These are phyloP conservation scores for Gossypium schwendimanii DNA, from an alignment of 441 rosid genomes.

Conservation along the genomic window DNA sequence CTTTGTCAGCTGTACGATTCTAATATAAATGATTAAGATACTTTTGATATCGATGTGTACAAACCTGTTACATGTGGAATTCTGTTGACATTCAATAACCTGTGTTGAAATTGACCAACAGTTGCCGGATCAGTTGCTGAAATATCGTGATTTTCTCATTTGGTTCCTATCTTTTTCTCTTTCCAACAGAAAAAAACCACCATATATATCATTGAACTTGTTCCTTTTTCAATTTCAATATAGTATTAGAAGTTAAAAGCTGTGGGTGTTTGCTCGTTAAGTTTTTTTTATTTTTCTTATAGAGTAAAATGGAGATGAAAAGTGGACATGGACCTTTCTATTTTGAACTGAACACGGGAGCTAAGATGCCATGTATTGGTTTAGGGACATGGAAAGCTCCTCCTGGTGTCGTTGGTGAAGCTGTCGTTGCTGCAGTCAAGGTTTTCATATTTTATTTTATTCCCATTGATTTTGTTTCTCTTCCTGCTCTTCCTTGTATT, in stretches of 20 bases:
- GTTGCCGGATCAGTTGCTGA: slow-evolving; percentile 2
- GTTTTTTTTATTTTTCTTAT: not conserved
- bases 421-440: slow-evolving; percentile 35
- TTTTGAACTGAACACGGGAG: slow-evolving; percentile 46
- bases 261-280: not conserved
- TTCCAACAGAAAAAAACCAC: not conserved
- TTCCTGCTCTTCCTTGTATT: slow-evolving; percentile 3
- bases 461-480: not conserved
- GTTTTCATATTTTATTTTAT: slow-evolving; percentile 14
- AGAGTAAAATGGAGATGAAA: slow-evolving; percentile 22
- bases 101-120: not conserved
- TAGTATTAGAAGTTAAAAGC: not conserved
- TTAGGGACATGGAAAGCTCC: slow-evolving; percentile 52
- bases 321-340: slow-evolving; percentile 10
- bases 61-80: not conserved
- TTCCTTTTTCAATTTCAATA: not conserved
- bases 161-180: not conserved
- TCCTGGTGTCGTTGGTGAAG: slow-evolving; percentile 36
- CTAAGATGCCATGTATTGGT: slow-evolving; percentile 45
- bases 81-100: not conserved
- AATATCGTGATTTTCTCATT: not conserved
- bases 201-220: not conserved
- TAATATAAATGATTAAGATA: not conserved
- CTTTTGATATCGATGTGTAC: not conserved
- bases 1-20: not conserved